Evolutionary conservation across 192 early-diverging fungal genomes (phyloP).

Genomic region (Endogone sp.): DNA sequence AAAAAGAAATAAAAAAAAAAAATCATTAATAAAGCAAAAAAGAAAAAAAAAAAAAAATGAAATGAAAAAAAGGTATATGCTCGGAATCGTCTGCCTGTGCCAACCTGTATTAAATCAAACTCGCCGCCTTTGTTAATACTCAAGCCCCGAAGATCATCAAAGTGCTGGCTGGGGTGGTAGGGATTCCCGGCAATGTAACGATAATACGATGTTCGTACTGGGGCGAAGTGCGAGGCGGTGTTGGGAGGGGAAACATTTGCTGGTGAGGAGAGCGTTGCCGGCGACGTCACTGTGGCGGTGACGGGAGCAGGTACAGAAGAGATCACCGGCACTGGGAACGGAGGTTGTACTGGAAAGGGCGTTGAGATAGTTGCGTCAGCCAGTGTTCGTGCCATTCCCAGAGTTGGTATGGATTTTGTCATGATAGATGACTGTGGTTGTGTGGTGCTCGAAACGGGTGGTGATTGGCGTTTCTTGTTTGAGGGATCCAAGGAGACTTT

Average conservation of each 20-base stretch:
- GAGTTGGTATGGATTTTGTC: neutral
- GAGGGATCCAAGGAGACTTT: slow-evolving; percentile 49
- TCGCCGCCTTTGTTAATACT: slow-evolving; percentile 51
- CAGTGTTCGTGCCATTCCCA: slow-evolving; percentile 1
- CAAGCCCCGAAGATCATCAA: slow-evolving; percentile 55
- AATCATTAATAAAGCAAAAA: slow-evolving; percentile 15
- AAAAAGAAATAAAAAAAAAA: slow-evolving; percentile 30
- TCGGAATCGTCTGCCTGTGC: too few species aligned
- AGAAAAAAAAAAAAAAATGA: neutral
- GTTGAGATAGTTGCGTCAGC: slow-evolving; percentile 1
- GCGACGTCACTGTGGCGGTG: neutral
- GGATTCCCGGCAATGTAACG: slow-evolving; percentile 55
- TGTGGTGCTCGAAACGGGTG: slow-evolving; percentile 11
- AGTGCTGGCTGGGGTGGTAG: slow-evolving; percentile 60
- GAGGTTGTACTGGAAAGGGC: neutral
- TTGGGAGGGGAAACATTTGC: neutral
- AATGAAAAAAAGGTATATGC: neutral
- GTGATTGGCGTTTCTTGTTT: slow-evolving; percentile 19
- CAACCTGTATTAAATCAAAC: slow-evolving; percentile 55
- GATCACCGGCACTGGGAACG: neutral
- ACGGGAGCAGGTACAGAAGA: neutral
- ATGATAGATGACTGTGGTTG: neutral
- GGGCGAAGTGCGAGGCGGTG: slow-evolving; percentile 29
- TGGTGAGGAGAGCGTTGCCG: slow-evolving; percentile 2
- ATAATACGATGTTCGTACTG: slow-evolving; percentile 38